Percentiles rank a stretch among this genome's conserved stretches.
These are phyloP conservation scores for Xylaria polymorpha DNA, from an alignment of 2,329 filamentous ascomycete genomes.

Conservation along the genomic window DNA sequence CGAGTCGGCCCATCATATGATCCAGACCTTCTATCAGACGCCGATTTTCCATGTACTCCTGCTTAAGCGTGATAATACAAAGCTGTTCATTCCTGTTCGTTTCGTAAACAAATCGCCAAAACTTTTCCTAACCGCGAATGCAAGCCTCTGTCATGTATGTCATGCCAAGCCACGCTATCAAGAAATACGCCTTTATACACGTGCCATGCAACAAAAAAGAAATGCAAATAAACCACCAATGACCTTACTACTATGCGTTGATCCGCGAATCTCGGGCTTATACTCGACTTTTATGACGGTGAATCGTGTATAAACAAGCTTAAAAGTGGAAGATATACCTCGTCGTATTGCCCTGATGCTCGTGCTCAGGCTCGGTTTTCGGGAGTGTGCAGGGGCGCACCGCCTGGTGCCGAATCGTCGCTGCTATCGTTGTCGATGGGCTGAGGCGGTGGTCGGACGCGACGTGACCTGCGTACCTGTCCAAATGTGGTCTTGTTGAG, in stretches of 20 bases:
- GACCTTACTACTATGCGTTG: slow-evolving; percentile 9
- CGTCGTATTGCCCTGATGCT: slow-evolving; percentile 4
- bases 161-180: slow-evolving; percentile 21
- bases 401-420: slow-evolving; percentile 38
- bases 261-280: not conserved
- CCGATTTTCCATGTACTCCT: slow-evolving; percentile 34
- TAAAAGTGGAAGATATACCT: not conserved
- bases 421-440: slow-evolving; percentile 37
- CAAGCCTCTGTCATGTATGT: slow-evolving; percentile 28
- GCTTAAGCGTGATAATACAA: slow-evolving; percentile 33
- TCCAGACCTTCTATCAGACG: slow-evolving; percentile 36
- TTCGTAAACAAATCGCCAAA: slow-evolving; percentile 30
- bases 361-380: slow-evolving; percentile 6
- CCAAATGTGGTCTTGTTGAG: slow-evolving; percentile 19
- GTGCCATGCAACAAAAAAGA: slow-evolving; percentile 17
- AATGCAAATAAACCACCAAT: slow-evolving; percentile 13
- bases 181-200: slow-evolving; percentile 20
- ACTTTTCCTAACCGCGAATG: slow-evolving; percentile 32
- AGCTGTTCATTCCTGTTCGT: slow-evolving; percentile 27
- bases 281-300: slow-evolving; percentile 1
- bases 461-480: slow-evolving; percentile 31
- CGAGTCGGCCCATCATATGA: slow-evolving; percentile 33
- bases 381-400: slow-evolving; percentile 23
- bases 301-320: slow-evolving; percentile 12
- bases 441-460: slow-evolving; percentile 15